Evolutionary conservation across 2,329 filamentous ascomycete species (phyloP).

Genomic region (Pleoardoris graminearum): DNA sequence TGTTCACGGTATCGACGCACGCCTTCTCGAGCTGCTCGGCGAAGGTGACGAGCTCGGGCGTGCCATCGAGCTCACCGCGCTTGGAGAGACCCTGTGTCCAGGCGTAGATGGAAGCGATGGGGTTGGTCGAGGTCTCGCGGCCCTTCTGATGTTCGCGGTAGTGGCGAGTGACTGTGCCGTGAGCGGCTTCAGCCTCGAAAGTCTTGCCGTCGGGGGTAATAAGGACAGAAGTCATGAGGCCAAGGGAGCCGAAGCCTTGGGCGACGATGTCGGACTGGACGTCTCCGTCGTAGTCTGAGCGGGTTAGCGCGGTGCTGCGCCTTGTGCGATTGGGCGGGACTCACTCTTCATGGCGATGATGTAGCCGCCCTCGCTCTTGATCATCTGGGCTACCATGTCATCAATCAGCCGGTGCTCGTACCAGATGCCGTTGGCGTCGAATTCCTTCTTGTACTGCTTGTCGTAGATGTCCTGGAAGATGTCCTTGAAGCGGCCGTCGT

Average conservation of each 20-base stretch:
- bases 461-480: conserved; percentile 99
- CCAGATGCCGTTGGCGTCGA: conserved; percentile 93
- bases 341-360: conserved; percentile 97
- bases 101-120: conserved; percentile 97
- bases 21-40: conserved; percentile 91
- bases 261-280: conserved; percentile 98
- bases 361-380: conserved; percentile 96
- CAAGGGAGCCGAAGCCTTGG: conserved; percentile 96
- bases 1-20: conserved; percentile 90
- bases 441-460: conserved; percentile 79
- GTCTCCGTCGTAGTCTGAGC: conserved; percentile 92
- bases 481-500: conserved; percentile 98
- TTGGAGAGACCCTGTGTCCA: conserved; percentile 95
- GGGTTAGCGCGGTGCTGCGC: conserved; percentile 21
- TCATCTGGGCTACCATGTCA: conserved; percentile 99
- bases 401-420: conserved; percentile 99
- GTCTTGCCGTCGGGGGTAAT: conserved; percentile 96
- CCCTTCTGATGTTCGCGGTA: conserved; percentile 99
- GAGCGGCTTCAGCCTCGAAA: conserved; percentile 95
- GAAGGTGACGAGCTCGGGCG: conserved; percentile 89
- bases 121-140: conserved; percentile 95
- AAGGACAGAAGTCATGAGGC: conserved; percentile 97
- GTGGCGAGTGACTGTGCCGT: conserved; percentile 97
- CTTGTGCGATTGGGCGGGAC: not conserved
- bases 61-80: conserved; percentile 88